Percentiles rank a stretch among this genome's conserved stretches.
These are phyloP conservation scores for Pichia thaimueangensis DNA, from an alignment of 805 yeast species.

Conservation along the genomic window DNA sequence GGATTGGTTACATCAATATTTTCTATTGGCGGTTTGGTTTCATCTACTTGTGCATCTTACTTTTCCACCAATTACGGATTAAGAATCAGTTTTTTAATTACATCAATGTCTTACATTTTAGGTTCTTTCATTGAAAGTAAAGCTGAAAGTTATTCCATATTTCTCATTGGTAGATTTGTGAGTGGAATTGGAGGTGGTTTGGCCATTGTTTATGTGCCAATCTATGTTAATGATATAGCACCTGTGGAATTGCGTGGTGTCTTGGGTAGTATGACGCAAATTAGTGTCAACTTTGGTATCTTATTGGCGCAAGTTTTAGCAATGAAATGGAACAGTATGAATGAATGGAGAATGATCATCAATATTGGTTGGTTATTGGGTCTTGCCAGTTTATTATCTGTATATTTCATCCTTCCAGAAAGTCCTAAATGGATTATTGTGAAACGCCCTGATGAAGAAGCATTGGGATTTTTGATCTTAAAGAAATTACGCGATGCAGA, in stretches of 20 bases:
- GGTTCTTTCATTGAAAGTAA: conserved; percentile 60
- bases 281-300: conserved; percentile 80
- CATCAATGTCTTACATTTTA: conserved; percentile 43
- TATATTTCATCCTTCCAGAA: conserved; percentile 48
- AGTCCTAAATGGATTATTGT: conserved; percentile 74
- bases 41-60: conserved; percentile 63
- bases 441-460: conserved; percentile 36
- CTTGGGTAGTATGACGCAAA: conserved; percentile 87
- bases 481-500: conserved; percentile 34
- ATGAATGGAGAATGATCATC: conserved; percentile 69
- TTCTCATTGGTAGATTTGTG: conserved; percentile 65
- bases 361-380: conserved; percentile 56
- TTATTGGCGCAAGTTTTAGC: conserved; percentile 74
- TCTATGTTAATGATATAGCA: conserved; percentile 73
- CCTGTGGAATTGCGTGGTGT: conserved; percentile 66
- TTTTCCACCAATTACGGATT: conserved; percentile 66
- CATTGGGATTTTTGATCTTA: conserved; percentile 19
- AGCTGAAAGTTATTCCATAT: conserved; percentile 35
- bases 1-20: conserved; percentile 75
- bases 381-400: conserved; percentile 37
- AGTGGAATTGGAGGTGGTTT: conserved; percentile 87
- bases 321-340: conserved; percentile 53
- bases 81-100: conserved; percentile 43
- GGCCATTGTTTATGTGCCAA: conserved; percentile 78
- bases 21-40: conserved; percentile 77